These are phyloP conservation scores for Xylaria sp. DNA, from an alignment of 2,329 filamentous ascomycete species.

Conservation along the genomic window DNA sequence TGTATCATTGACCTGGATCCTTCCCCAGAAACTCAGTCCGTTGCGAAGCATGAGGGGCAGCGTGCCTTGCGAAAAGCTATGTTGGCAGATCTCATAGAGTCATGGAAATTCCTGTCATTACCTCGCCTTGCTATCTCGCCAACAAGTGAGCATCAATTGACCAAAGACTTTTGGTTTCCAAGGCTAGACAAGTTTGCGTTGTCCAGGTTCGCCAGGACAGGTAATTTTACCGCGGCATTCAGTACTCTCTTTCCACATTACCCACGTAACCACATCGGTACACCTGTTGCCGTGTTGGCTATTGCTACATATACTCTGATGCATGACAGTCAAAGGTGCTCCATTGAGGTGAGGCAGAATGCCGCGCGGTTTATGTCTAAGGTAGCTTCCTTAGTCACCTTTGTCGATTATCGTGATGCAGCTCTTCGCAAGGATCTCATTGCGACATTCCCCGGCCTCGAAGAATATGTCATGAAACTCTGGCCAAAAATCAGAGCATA, in stretches of 20 bases:
- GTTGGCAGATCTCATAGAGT: conserved; percentile 54
- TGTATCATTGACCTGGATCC: conserved; percentile 44
- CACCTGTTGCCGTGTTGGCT: conserved; percentile 49
- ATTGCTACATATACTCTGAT: conserved; percentile 55
- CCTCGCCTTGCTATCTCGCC: conserved; percentile 41
- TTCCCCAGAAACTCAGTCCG: conserved; percentile 44
- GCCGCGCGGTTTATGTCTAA: conserved; percentile 46
- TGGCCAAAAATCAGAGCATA: conserved; percentile 46
- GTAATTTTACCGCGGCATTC: conserved; percentile 49
- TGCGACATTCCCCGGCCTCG: conserved; percentile 39
- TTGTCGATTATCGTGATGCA: conserved; percentile 38
- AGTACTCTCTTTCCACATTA: conserved; percentile 52
- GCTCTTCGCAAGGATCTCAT: conserved; percentile 36
- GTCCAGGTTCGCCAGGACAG: conserved; percentile 35
- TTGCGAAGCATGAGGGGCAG: conserved; percentile 43
- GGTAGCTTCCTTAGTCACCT: conserved; percentile 43
- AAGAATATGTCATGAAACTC: conserved; percentile 44
- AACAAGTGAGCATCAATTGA: conserved; percentile 37
- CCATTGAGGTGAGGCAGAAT: conserved; percentile 33
- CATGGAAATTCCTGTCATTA: conserved; percentile 55
- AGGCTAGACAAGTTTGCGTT: conserved; percentile 41
- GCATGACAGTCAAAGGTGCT: conserved; percentile 48
- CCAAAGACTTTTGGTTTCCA: conserved; percentile 49
- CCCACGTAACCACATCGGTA: conserved; percentile 40
- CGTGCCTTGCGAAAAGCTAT: conserved; percentile 50